Base-by-base conservation (phyloP, 2,329 filamentous ascomycete genomes). In the Penicillium freii region DNA sequence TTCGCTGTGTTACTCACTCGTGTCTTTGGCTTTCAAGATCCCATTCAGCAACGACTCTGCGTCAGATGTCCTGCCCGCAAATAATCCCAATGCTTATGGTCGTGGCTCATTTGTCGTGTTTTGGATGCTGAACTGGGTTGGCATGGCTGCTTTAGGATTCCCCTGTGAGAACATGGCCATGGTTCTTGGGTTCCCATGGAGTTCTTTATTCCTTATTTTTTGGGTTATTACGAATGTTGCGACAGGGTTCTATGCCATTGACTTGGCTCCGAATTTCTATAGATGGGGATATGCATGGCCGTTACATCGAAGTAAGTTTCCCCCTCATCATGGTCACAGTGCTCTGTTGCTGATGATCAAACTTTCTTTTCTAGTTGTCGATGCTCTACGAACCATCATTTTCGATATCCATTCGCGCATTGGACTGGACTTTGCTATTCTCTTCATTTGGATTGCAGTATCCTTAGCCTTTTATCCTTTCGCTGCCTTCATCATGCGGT, bases 161-260 rank as follows among this genome's bases (percentile, higher is more conserved):
- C 83, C 85, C 0, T 86, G 83, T 65, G 85, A 88, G 72, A 88
- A 88, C 63, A 80, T 85, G 29, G 82, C 82, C 0, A 87, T 87
- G 82, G 65, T 87, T 2, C 74, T 88, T 5, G 84, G 83, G 0
- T 76, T 82, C 63, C 85, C 83, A 0, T 88, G 84, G 84, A 82
- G 78, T 51, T 80, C 83, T 0, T 69, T 87, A 0, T 89, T 85
- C 80, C 72, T 89, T 2, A 86, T 88, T 55, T 87, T 87, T 64
- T 87, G 84, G 85, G 84, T 88, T 42, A 85, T 88, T 55, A 81
- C 83, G 7, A 89, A 89, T 64, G 84, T 87, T 0, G 75, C 79
- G 0, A 86, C 84, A 0, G 73, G 78, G 0, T 87, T 88, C 63
- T 84, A 87, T 67, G 73, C 82, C 4, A 74, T 88, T 43, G 82